Evolutionary conservation across 108 stramenopile species (phyloP).

Genomic region (Fragilariopsis cylindrus): DNA sequence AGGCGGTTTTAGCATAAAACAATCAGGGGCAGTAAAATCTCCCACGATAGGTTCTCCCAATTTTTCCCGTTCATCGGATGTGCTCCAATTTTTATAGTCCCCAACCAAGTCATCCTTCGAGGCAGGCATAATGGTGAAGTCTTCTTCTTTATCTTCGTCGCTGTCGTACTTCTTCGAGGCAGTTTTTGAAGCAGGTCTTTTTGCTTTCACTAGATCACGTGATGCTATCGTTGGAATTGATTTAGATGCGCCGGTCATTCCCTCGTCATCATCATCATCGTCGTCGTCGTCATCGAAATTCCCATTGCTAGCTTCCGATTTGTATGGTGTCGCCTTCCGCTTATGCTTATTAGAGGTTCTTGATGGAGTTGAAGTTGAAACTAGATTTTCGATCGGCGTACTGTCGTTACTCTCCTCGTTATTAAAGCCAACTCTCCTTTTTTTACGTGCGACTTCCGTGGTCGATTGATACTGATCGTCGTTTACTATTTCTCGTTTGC

Average conservation of each 20-base stretch:
- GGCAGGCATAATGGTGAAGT: neutral
- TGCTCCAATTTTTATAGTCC: neutral
- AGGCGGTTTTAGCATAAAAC: neutral
- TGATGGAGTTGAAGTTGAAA: neutral
- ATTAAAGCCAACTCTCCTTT: slow-evolving; percentile 9
- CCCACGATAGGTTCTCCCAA: neutral
- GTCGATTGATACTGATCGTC: neutral
- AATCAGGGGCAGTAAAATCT: neutral
- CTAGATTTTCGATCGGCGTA: slow-evolving; percentile 3
- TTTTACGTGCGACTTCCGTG: neutral
- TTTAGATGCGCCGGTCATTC: neutral
- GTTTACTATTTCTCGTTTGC: neutral
- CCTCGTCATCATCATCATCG: neutral
- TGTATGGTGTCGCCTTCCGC: slow-evolving; percentile 16
- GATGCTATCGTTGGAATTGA: neutral
- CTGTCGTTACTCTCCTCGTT: neutral
- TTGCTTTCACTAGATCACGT: neutral
- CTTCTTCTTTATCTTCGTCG: neutral
- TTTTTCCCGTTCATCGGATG: neutral
- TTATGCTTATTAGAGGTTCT: neutral
- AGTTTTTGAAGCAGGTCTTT: neutral
- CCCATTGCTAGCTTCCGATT: neutral
- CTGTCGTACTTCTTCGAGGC: neutral
- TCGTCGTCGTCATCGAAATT: slow-evolving; percentile 2
- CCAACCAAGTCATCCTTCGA: neutral